A percentile compares a stretch with the other conserved stretches of the same genome.
These are phyloP conservation scores for Rhytidhysteron rufulum DNA, from an alignment of 2,329 filamentous ascomycete species.

Conservation along the genomic window DNA sequence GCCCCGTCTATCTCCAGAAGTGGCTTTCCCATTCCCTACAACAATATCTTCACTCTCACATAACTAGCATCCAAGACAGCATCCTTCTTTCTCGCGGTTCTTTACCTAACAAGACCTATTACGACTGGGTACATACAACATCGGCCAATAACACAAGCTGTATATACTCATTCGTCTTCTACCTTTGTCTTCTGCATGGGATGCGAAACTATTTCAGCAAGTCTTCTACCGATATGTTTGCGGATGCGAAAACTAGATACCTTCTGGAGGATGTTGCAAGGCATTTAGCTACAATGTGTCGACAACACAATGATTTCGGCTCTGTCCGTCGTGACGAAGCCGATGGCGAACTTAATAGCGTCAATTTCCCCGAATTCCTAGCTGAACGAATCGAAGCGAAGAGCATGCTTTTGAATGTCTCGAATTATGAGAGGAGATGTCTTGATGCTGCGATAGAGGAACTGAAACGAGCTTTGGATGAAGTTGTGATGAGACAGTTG, in stretches of 20 bases:
- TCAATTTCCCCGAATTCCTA: constrained; percentile 1
- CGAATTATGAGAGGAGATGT: constrained; percentile 20
- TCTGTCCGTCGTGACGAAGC: constrained; percentile 13
- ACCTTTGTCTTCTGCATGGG: constrained; percentile 11
- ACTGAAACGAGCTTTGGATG: neutral
- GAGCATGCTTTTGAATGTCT: constrained; percentile 12
- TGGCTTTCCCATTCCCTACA: constrained; percentile 8
- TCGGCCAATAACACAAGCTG: constrained; percentile 11
- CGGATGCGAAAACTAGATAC: constrained; percentile 6
- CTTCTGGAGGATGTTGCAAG: constrained; percentile 10
- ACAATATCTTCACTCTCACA: constrained; percentile 7
- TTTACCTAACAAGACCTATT: constrained; percentile 2
- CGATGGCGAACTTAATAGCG: constrained; percentile 14
- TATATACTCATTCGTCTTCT: constrained; percentile 15
- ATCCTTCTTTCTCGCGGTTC: neutral
- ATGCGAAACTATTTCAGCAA: too few species aligned
- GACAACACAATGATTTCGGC: constrained; percentile 21
- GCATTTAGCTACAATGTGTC: constrained; percentile 17
- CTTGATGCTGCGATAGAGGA: neutral
- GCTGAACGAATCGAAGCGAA: too few species aligned
- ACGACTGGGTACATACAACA: constrained; percentile 11
- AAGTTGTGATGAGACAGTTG: constrained; percentile 4
- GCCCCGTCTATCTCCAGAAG: neutral
- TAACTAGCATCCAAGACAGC: constrained; percentile 8
- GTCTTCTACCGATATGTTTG: constrained; percentile 5